Evolutionary conservation across 768 basidiomycete species (phyloP).

Genomic region (Tylopilus intermedius): DNA sequence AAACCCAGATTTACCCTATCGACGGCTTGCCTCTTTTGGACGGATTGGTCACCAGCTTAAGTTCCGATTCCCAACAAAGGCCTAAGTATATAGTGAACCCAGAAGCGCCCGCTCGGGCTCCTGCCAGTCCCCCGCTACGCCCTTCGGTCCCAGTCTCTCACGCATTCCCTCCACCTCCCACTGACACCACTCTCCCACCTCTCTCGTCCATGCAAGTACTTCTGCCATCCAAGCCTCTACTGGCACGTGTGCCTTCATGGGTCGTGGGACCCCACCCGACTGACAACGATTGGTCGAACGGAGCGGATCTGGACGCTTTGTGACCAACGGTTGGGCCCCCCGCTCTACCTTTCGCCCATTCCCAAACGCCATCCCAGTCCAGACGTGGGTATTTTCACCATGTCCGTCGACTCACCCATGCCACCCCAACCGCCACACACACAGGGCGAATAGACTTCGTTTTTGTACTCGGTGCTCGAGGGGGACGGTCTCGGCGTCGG

Average conservation of each 20-base stretch:
- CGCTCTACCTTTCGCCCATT: conserved; percentile 23
- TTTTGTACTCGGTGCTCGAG: conserved; percentile 32
- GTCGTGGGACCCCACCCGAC: conserved; percentile 31
- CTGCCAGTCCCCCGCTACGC: background rate
- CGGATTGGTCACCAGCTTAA: background rate
- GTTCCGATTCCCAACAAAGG: background rate
- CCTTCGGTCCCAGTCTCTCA: conserved; percentile 4
- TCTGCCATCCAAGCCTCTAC: conserved; percentile 26
- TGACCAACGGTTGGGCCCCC: conserved; percentile 19
- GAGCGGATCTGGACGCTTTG: conserved; percentile 21
- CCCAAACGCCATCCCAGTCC: conserved; percentile 15
- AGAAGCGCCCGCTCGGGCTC: background rate
- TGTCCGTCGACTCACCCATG: conserved; percentile 15
- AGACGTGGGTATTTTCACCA: conserved; percentile 18
- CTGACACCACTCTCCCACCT: conserved; percentile 15
- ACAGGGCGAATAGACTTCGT: conserved; percentile 31
- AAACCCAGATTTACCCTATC: too few species aligned
- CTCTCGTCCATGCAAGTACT: conserved; percentile 32
- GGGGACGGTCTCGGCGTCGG: conserved; percentile 17
- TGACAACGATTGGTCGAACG: conserved; percentile 27
- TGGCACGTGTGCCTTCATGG: conserved; percentile 29
- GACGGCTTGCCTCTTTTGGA: too few species aligned
- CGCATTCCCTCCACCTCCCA: conserved; percentile 2
- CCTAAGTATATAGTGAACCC: background rate
- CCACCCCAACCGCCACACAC: conserved; percentile 5